Percentiles rank a stretch among this genome's conserved stretches.
Evolutionary conservation across 2,329 filamentous ascomycete species (phyloP).

Genomic region (Capronia americana): DNA sequence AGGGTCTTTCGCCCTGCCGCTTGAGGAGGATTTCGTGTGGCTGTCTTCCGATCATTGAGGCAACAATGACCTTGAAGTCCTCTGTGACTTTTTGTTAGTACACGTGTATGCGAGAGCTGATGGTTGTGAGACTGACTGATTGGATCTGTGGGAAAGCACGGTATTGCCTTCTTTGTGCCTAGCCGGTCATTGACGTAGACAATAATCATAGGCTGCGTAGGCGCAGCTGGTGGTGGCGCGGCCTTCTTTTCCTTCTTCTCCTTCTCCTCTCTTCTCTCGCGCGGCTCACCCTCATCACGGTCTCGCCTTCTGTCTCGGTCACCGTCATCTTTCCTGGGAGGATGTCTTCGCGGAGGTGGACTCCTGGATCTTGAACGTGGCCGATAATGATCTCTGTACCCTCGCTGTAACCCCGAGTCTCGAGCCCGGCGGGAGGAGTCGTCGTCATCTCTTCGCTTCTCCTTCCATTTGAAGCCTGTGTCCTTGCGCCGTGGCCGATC

Average conservation of each 20-base stretch:
- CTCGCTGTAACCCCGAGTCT: conserved; percentile 59
- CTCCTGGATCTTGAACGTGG: conserved; percentile 49
- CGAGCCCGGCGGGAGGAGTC: conserved; percentile 48
- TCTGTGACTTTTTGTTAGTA: conserved; percentile 47
- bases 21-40: conserved; percentile 91
- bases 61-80: conserved; percentile 89
- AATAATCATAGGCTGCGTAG: conserved; percentile 83
- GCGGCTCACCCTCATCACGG: conserved; percentile 32
- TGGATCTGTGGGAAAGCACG: conserved; percentile 82
- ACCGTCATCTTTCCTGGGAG: conserved; percentile 33
- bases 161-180: conserved; percentile 93
- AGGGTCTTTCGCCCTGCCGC: conserved; percentile 88
- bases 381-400: conserved; percentile 53
- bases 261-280: conserved; percentile 39
- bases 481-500: conserved; percentile 50
- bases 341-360: conserved; percentile 37
- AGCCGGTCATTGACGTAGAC: conserved; percentile 94
- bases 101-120: background rate
- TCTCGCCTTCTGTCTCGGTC: conserved; percentile 40
- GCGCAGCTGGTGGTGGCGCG: conserved; percentile 45
- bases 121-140: conserved; percentile 59
- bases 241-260: conserved; percentile 39
- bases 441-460: conserved; percentile 54
- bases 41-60: conserved; percentile 84
- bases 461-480: conserved; percentile 57